Evolutionary conservation across 352 stramenopile genomes (phyloP), one percentile per base, ranked within the genome.

Genomic region (Pythium aquatile): DNA sequence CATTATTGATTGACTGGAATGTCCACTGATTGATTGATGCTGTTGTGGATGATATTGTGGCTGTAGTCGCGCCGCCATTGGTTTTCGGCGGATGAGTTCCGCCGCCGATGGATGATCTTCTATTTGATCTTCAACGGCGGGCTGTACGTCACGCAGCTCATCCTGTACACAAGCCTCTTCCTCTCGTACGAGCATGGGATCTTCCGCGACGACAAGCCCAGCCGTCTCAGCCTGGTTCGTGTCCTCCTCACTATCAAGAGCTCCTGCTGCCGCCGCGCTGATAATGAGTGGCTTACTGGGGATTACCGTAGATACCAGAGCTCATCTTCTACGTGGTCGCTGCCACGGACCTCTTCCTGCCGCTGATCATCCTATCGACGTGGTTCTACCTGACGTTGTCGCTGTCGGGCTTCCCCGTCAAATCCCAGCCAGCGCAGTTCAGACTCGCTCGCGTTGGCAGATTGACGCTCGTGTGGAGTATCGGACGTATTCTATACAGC

Each of bases 41-140:
- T 7, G 32, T 59, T 51, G 20, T 26, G 17, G 48, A 57, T 61
- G 4, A n/a, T 58, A 26, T 39, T 37, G 26, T 42, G 42, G 24
- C 24, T 52, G 47, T 64, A 93, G 81, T 96, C 87, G 40, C 85
- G 91, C 3, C 81, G 85, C 52, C 91, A 97, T 66, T 97, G 91
- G 91, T 94, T 97, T 55, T 96, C 87, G 14, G 79, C 90, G 0
- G 75, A 79, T 24, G 67, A 82, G 16, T 97, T 97, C 57, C 82
- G 89, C 26, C 82, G 86, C 10, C 83, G 87, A 20, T 97, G 91
- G 84, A 93, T 97, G 82, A 93, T 97, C 37, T 94, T 94, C 53
- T 97, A 97, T 67, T 74, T 97, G 32, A 78, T 97, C 29, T 97
- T 97, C 70, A 97, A 97, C 70, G 88, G 85, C 33, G 77, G 73